phyloP scores from a whole-genome alignment of 1,284 basidiomycete species.

The Limonomyces culmigenus region DNA sequence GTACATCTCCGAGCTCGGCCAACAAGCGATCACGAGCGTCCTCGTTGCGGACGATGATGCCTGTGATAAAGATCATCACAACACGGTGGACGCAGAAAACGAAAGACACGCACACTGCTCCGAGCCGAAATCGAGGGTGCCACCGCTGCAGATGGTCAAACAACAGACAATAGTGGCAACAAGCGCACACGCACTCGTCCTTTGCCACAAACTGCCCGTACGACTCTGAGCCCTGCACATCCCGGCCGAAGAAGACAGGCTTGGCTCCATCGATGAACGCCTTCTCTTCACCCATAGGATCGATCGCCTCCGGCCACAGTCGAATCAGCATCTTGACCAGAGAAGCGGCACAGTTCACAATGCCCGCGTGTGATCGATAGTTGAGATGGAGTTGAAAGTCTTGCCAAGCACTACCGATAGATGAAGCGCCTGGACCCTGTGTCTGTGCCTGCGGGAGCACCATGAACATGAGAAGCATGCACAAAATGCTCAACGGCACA shows the following conservation, averaged over 20 bases:
- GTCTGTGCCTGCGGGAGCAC: too few species aligned
- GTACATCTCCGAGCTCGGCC: conserved; percentile 34
- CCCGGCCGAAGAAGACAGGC: conserved; percentile 49
- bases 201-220: conserved; percentile 41
- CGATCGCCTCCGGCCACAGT: conserved; percentile 55
- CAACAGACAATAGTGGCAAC: conserved; percentile 1
- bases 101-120: conserved; percentile 37
- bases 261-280: conserved; percentile 39
- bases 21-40: conserved; percentile 28
- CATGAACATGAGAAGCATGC: too few species aligned
- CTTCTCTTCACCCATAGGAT: conserved; percentile 35
- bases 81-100: not conserved
- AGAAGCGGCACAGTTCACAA: conserved; percentile 34
- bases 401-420: too few species aligned
- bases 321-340: conserved; percentile 41
- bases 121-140: conserved; percentile 45
- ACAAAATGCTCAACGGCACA: too few species aligned
- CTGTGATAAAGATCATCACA: conserved; percentile 20
- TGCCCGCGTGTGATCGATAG: conserved; percentile 56
- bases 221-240: conserved; percentile 32
- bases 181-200: conserved; percentile 13
- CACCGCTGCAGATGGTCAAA: conserved; percentile 17
- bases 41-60: conserved; percentile 53
- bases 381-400: conserved; percentile 53
- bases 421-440: too few species aligned